Percentiles rank a stretch among this genome's conserved stretches.
phyloP scores from a whole-genome alignment of 106 monocot species.

The Platanthera zijinensis region DNA sequence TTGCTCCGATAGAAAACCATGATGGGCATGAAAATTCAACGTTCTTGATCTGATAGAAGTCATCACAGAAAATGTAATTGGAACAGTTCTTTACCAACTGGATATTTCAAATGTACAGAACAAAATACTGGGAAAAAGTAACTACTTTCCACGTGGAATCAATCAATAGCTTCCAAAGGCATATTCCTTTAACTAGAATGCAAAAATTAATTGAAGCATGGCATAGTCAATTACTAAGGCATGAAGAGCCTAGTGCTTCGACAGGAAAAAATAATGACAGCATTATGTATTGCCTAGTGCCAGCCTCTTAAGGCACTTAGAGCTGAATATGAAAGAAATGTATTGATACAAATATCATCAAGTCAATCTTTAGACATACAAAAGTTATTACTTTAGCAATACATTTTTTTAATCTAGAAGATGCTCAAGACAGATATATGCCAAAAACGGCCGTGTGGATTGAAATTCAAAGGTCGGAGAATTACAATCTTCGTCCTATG shows the following conservation, averaged over 20 bases:
- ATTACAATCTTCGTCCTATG: background rate
- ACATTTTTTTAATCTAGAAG: background rate
- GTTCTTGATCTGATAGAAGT: constrained; percentile 53
- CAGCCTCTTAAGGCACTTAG: background rate
- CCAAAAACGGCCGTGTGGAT: background rate
- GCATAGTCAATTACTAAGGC: background rate
- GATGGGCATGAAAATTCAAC: constrained; percentile 75
- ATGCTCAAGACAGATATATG: background rate
- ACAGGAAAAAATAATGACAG: background rate
- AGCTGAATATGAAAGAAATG: background rate
- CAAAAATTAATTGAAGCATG: background rate
- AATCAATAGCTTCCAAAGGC: background rate
- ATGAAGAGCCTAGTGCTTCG: background rate
- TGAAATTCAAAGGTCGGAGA: background rate
- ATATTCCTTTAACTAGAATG: constrained; percentile 1
- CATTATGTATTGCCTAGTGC: background rate
- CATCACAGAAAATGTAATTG: constrained; percentile 7
- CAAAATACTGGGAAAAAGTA: background rate
- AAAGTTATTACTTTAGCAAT: background rate
- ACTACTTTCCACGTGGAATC: background rate
- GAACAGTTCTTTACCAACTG: background rate
- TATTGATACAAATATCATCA: background rate
- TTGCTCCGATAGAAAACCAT: constrained; percentile 75
- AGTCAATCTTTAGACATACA: background rate
- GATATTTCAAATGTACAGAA: background rate